Evolutionary conservation across 2,329 filamentous ascomycete species (phyloP).

Genomic region (Byssoonygena ceratinophila): DNA sequence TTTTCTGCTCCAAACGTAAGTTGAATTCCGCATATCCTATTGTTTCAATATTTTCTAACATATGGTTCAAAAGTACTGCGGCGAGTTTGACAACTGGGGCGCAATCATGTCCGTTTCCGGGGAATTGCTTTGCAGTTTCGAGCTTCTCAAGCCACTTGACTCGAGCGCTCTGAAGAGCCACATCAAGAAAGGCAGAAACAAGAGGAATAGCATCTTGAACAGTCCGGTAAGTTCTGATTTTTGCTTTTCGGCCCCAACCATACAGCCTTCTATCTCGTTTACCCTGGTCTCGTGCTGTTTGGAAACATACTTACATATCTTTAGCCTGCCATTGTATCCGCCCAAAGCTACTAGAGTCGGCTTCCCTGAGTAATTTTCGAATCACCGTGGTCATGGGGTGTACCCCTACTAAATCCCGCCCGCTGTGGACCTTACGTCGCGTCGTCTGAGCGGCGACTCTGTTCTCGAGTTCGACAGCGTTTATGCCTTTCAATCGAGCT

Average conservation of each 20-base stretch:
- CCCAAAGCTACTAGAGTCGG: constrained; percentile 38
- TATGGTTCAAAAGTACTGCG: constrained; percentile 67
- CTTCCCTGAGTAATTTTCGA: too few relatives aligned
- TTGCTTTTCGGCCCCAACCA: not conserved
- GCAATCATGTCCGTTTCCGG: constrained; percentile 96
- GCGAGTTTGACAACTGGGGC: constrained; percentile 98
- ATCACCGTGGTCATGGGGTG: not conserved
- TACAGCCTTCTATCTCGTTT: not conserved
- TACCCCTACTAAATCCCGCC: not conserved
- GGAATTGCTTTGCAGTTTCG: constrained; percentile 91
- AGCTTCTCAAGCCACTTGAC: constrained; percentile 89
- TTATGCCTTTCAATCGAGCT: too few relatives aligned
- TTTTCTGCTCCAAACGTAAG: constrained; percentile 95
- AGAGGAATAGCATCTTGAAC: constrained; percentile 88
- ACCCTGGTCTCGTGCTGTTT: constrained; percentile 14
- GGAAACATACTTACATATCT: constrained; percentile 12
- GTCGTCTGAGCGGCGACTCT: not conserved
- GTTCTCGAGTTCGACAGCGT: not conserved
- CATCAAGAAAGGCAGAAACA: constrained; percentile 95
- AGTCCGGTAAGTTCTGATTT: constrained; percentile 63
- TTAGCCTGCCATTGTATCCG: constrained; percentile 36
- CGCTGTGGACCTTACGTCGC: not conserved
- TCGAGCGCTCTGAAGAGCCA: constrained; percentile 94
- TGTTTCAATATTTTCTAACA: constrained; percentile 9
- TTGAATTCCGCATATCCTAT: constrained; percentile 19